Conservation (phyloP, 306 rosid species). For the Malus fusca region DNA sequence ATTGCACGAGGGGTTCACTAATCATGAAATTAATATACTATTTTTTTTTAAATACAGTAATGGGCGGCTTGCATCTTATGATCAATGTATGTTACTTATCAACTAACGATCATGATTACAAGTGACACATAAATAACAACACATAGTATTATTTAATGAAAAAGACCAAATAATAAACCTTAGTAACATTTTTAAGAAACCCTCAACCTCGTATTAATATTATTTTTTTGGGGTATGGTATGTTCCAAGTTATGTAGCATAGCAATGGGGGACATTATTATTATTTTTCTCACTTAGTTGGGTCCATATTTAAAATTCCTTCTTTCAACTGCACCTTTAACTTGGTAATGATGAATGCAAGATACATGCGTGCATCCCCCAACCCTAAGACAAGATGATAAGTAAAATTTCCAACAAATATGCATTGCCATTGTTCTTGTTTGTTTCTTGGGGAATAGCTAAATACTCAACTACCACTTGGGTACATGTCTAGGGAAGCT, state of each 20-base stretch:
- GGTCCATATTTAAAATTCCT: not conserved
- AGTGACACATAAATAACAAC: constrained; percentile 4
- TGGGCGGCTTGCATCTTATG: constrained; percentile 9
- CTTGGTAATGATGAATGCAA: constrained; percentile 1
- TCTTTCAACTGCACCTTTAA: not conserved
- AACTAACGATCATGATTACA: constrained; percentile 15
- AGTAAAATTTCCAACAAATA: not conserved
- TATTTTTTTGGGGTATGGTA: constrained; percentile 14
- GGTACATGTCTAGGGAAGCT: not conserved
- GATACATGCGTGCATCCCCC: not conserved
- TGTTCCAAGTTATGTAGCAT: constrained; percentile 34
- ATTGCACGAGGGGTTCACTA: not conserved
- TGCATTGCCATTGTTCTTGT: not conserved
- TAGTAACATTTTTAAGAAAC: constrained; percentile 15
- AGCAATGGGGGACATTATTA: constrained; percentile 14
- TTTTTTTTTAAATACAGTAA: not conserved
- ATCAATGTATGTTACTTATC: constrained; percentile 9
- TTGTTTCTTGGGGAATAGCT: not conserved
- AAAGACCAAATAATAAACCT: not conserved
- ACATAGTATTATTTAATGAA: constrained; percentile 12
- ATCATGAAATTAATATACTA: not conserved
- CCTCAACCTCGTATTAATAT: not conserved
- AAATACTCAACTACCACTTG: not conserved
- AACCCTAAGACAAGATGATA: not conserved
- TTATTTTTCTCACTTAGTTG: not conserved